These are phyloP conservation scores for Entomophthora muscae DNA, from an alignment of 371 early-diverging fungal genomes.

Conservation along the genomic window DNA sequence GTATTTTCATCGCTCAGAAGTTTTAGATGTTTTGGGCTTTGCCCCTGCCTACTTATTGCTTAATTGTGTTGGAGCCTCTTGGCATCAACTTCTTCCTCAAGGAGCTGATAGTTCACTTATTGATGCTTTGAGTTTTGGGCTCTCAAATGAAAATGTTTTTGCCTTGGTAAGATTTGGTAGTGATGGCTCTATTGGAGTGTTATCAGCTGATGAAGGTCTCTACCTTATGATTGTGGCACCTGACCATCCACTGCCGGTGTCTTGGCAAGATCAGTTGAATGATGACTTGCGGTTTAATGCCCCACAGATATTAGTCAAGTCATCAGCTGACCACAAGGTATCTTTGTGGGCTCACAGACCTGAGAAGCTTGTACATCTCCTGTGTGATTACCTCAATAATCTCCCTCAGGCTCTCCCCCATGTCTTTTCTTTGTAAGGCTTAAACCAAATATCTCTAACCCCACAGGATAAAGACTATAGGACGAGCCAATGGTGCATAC, in stretches of 20 bases:
- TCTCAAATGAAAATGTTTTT: neutral
- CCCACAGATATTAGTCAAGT: neutral
- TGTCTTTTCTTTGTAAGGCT: neutral
- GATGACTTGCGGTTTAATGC: neutral
- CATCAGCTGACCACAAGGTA: neutral
- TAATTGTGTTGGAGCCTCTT: neutral
- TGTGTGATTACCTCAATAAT: neutral
- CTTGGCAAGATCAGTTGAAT: neutral
- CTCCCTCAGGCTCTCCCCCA: neutral
- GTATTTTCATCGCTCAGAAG: neutral
- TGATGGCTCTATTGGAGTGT: neutral
- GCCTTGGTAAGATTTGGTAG: neutral
- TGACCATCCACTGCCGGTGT: neutral
- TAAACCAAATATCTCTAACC: neutral
- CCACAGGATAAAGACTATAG: neutral
- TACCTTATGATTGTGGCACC: neutral
- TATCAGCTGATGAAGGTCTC: neutral
- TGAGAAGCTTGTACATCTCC: neutral
- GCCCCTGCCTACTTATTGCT: neutral
- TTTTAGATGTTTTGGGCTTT: neutral
- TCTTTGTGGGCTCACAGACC: neutral
- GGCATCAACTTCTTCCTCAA: neutral
- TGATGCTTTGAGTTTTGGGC: neutral
- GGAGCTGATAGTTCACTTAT: neutral
- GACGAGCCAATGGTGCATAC: neutral